phyloP scores from a whole-genome alignment of 148 eudicot genomes.

The Euryodendron excelsum region DNA sequence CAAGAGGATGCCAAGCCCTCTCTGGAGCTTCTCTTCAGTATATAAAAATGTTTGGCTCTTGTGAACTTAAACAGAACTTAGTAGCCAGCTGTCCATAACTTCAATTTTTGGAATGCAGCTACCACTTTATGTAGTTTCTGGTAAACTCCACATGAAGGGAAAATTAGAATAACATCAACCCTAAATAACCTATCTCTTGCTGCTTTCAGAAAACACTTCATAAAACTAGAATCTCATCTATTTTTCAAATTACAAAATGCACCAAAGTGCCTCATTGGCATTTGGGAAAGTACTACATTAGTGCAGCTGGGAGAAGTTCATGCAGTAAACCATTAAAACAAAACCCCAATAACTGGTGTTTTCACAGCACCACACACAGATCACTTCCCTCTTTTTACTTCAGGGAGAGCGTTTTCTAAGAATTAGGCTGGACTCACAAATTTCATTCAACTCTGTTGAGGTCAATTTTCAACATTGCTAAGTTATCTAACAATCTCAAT shows the following conservation, averaged over 20 bases:
- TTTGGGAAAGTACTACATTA: background rate
- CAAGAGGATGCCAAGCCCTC: background rate
- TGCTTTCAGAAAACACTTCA: background rate
- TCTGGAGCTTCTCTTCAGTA: background rate
- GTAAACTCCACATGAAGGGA: background rate
- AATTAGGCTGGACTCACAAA: background rate
- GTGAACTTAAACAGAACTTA: background rate
- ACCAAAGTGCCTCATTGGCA: background rate
- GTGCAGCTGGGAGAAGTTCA: background rate
- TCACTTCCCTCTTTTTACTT: background rate
- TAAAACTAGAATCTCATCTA: background rate
- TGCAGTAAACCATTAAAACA: background rate
- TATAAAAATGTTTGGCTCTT: background rate
- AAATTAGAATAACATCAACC: background rate
- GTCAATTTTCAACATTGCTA: background rate
- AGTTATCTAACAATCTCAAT: background rate
- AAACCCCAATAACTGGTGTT: background rate
- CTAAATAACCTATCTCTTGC: background rate
- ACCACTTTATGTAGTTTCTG: background rate
- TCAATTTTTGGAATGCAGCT: background rate
- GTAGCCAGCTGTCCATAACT: background rate
- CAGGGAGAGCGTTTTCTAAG: background rate
- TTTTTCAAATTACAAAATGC: background rate
- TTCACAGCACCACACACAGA: background rate
- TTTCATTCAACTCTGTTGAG: background rate